Percentiles rank a stretch among this genome's conserved stretches.
These are phyloP conservation scores for Phytophthora nicotianae DNA, from an alignment of 352 stramenopile genomes.

Conservation along the genomic window DNA sequence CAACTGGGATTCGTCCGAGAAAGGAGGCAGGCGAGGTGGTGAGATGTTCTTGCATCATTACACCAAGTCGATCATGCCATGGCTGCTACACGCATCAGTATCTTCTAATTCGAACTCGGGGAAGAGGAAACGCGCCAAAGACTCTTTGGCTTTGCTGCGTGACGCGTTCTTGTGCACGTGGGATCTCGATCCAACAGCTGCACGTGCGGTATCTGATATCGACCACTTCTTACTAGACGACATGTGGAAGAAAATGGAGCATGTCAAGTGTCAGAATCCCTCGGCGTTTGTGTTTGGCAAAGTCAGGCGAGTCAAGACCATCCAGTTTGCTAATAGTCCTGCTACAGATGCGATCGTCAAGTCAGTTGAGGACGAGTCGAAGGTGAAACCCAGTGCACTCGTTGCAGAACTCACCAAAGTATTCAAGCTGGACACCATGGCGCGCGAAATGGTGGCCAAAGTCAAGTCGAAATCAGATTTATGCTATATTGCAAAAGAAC, in stretches of 20 bases:
- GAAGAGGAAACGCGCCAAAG: slow-evolving; percentile 67
- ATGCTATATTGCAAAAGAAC: slow-evolving; percentile 75
- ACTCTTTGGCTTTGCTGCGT: slow-evolving; percentile 64
- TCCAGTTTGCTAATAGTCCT: slow-evolving; percentile 68
- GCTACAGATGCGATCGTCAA: slow-evolving; percentile 63
- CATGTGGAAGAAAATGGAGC: slow-evolving; percentile 86
- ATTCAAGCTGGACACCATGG: slow-evolving; percentile 86
- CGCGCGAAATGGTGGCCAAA: slow-evolving; percentile 67
- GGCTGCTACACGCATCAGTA: slow-evolving; percentile 65
- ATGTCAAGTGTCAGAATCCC: slow-evolving; percentile 63
- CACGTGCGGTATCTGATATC: slow-evolving; percentile 75
- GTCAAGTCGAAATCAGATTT: slow-evolving; percentile 63
- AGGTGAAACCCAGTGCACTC: slow-evolving; percentile 57
- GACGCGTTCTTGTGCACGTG: slow-evolving; percentile 86
- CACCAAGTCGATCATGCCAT: slow-evolving; percentile 78
- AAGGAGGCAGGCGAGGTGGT: slow-evolving; percentile 63
- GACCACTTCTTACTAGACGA: slow-evolving; percentile 77
- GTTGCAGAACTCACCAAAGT: slow-evolving; percentile 69
- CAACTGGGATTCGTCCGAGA: slow-evolving; percentile 74
- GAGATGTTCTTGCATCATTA: slow-evolving; percentile 89
- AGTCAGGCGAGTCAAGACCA: slow-evolving; percentile 67
- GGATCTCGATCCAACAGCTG: slow-evolving; percentile 74
- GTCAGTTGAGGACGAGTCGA: slow-evolving; percentile 61
- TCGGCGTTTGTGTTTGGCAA: slow-evolving; percentile 80
- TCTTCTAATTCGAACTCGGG: slow-evolving; percentile 47